Base-by-base conservation (phyloP, 768 basidiomycete species). In the Dendrothele bispora region DNA sequence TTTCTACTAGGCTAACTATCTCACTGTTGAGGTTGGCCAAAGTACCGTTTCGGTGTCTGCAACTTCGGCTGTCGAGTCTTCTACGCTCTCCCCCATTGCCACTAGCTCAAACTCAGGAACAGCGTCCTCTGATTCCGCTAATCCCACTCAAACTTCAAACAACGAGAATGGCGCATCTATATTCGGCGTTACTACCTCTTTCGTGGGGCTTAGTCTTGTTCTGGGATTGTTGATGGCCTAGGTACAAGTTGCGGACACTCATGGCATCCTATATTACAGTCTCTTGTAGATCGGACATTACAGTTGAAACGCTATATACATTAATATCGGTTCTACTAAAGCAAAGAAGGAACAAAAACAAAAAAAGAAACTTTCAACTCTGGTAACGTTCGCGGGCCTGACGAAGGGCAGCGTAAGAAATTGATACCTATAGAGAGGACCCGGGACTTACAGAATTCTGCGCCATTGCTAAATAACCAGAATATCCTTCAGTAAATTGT, bases 391-490 rank as follows among this genome's bases (percentile, higher is more conserved):
- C 66, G 28, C 65, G 63, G 48, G 68, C 67, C 69, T 70, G 40
- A n/a, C 25, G 43, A 47, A 40, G 8, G 42, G 24, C 48, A 49
- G 48, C 32, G n/a, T 41, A 20, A 14, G 29, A 22, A n/a, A n/a
- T n/a, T n/a, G n/a, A n/a, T n/a, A n/a, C n/a, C n/a, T n/a, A n/a
- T n/a, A n/a, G n/a, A n/a, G n/a, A n/a, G n/a, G n/a, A n/a, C n/a
- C n/a, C n/a, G n/a, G n/a, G n/a, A 65, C 71, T 72, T 63, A 86
- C 84, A 63, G 82, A 76, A 63, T 88, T 84, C 60, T 86, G 82
- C 39, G 77, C 84, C 80, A 86, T 80, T 43, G 82, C 71, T 34
- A 86, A 81, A 63, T 89, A 90, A 51, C 82, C 83, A 30, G 79
- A 65, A 55, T 84, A 82, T 18, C 83, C 83, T 53, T 86, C 83